Percentiles rank a stretch among this genome's conserved stretches.
Evolutionary conservation across 2,329 filamentous ascomycete species (phyloP).

Genomic region (Colletotrichum gloeosporioides): DNA sequence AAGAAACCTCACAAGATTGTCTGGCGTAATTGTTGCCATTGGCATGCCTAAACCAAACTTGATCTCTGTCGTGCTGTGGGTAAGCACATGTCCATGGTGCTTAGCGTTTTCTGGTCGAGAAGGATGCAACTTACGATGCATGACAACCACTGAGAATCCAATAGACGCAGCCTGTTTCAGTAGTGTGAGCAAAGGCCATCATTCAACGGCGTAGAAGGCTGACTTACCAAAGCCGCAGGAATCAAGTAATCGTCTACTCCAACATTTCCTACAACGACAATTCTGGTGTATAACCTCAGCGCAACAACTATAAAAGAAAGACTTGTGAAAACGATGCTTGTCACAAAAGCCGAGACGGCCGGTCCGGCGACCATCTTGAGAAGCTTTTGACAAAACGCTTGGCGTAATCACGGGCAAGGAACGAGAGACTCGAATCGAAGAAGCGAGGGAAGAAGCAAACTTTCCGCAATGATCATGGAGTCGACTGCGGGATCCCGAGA

Average conservation of each 20-base stretch:
- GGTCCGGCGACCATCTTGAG: not conserved
- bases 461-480: not conserved
- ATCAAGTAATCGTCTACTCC: not conserved
- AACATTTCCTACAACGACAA: not conserved
- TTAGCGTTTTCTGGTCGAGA: not conserved
- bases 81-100: not conserved
- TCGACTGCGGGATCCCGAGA: not conserved
- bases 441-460: not conserved
- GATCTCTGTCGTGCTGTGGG: not conserved
- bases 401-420: not conserved
- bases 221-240: not conserved
- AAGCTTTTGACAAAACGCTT: not conserved
- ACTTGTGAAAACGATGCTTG: not conserved
- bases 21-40: not conserved
- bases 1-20: not conserved
- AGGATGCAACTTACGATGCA: not conserved
- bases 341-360: not conserved
- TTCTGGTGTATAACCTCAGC: not conserved
- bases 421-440: not conserved
- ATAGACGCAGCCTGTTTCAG: not conserved
- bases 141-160: not conserved
- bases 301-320: not conserved
- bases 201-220: constrained; percentile 5
- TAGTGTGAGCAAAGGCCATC: not conserved
- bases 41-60: not conserved